Conservation (phyloP, 2,329 filamentous ascomycete species). For the Pseudogymnoascus sp. region DNA sequence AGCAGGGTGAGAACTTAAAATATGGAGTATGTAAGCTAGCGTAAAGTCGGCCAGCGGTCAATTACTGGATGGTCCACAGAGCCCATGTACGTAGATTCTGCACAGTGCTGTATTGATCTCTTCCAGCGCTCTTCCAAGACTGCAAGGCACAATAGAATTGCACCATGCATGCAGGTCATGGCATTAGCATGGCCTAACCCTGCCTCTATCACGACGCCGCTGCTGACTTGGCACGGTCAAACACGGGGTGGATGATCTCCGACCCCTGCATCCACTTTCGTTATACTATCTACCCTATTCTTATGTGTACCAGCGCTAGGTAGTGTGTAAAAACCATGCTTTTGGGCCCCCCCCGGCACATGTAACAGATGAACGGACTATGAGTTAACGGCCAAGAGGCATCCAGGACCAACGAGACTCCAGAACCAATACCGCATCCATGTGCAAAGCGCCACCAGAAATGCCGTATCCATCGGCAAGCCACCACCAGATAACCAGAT, state of each 20-base stretch:
- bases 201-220: neutral
- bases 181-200: neutral
- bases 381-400: neutral
- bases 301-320: neutral
- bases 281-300: neutral
- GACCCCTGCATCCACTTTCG: neutral
- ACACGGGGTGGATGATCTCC: slow-evolving; percentile 4
- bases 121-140: neutral
- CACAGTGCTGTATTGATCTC: neutral
- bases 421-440: neutral
- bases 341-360: neutral
- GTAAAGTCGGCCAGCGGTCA: neutral
- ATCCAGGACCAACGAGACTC: neutral
- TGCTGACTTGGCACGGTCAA: neutral
- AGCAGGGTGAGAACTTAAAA: neutral
- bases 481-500: neutral
- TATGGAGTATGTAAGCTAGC: no score
- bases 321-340: neutral
- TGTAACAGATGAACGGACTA: neutral
- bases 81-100: neutral
- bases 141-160: neutral
- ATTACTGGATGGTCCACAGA: neutral
- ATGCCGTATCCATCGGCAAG: neutral
- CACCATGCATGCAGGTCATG: neutral
- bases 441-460: neutral